These are phyloP conservation scores for Sclerotinia trifoliorum DNA, from an alignment of 2,329 filamentous ascomycete genomes.

Conservation along the genomic window DNA sequence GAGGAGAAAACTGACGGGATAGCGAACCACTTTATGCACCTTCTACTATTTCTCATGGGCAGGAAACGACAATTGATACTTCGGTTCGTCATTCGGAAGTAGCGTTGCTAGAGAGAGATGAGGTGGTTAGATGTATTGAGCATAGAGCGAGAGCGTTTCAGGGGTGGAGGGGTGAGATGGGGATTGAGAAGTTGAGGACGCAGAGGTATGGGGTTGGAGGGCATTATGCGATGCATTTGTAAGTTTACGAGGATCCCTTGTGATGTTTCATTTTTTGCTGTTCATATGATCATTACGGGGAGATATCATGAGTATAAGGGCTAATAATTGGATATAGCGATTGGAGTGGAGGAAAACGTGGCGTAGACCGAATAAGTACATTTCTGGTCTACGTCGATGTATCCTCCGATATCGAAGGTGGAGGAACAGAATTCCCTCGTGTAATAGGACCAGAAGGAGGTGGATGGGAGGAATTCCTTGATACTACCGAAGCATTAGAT, in stretches of 20 bases:
- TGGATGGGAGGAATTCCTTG: slow-evolving; percentile 57
- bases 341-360: slow-evolving; percentile 48
- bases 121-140: slow-evolving; percentile 57
- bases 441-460: slow-evolving; percentile 43
- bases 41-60: slow-evolving; percentile 54
- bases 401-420: slow-evolving; percentile 48
- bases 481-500: slow-evolving; percentile 45
- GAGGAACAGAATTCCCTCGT: slow-evolving; percentile 60
- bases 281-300: not conserved
- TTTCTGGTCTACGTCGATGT: slow-evolving; percentile 61
- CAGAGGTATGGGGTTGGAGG: slow-evolving; percentile 60
- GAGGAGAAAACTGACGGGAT: slow-evolving; percentile 3
- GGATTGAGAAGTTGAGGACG: slow-evolving; percentile 60
- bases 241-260: not conserved
- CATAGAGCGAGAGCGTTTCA: slow-evolving; percentile 57
- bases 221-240: slow-evolving; percentile 46
- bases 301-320: not conserved
- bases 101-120: slow-evolving; percentile 47
- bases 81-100: slow-evolving; percentile 53
- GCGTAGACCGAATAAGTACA: slow-evolving; percentile 49
- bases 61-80: slow-evolving; percentile 48
- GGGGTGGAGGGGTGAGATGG: slow-evolving; percentile 57
- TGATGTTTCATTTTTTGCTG: too few species aligned
- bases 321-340: slow-evolving; percentile 53
- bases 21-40: slow-evolving; percentile 51